phyloP scores from a whole-genome alignment of 495 filamentous ascomycete species.

The Podospora fimiseda region DNA sequence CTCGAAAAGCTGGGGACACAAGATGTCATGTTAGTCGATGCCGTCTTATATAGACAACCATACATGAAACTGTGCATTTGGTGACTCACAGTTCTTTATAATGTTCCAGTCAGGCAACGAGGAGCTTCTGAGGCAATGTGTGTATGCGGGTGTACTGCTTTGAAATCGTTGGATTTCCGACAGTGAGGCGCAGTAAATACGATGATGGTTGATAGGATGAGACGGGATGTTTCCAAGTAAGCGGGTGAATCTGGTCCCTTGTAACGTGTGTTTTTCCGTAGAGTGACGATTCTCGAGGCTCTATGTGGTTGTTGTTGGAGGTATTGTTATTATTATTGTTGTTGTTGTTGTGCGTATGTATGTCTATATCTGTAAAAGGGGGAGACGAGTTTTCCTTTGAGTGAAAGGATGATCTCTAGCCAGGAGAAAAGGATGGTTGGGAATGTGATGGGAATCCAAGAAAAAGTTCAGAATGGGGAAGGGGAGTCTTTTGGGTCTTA shows the following conservation, averaged over 20 bases:
- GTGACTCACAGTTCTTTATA: conserved; percentile 40
- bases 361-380: not conserved
- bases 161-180: not conserved
- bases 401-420: conserved; percentile 9
- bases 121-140: conserved; percentile 17
- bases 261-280: too few species aligned
- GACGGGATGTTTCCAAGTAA: not conserved
- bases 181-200: conserved; percentile 1
- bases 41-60: conserved; percentile 13
- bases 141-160: not conserved
- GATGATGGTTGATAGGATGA: not conserved
- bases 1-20: conserved; percentile 13
- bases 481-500: conserved; percentile 23
- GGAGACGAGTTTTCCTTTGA: conserved; percentile 6
- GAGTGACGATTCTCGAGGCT: too few species aligned
- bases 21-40: conserved; percentile 21
- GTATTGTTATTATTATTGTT: too few species aligned
- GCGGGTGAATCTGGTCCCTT: too few species aligned
- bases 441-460: conserved; percentile 26
- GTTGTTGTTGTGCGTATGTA: too few species aligned
- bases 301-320: too few species aligned
- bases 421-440: conserved; percentile 15
- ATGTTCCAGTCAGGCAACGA: conserved; percentile 14
- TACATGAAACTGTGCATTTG: conserved; percentile 1
- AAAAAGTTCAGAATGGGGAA: conserved; percentile 20